phyloP scores from a whole-genome alignment of 2,329 filamentous ascomycete species.

The Raffaelea albimanens region DNA sequence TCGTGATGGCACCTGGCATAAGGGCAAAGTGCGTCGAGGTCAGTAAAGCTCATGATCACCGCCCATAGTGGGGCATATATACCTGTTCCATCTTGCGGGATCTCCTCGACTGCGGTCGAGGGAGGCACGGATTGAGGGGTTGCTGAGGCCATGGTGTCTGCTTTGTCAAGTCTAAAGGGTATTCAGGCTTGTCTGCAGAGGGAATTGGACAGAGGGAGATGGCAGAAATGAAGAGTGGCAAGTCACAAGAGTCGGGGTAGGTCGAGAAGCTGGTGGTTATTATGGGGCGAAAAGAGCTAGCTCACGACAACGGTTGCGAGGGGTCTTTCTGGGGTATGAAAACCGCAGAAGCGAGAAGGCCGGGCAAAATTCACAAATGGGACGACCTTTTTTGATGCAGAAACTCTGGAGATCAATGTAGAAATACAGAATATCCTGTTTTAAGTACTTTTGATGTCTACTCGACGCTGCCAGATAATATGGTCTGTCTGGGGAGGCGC shows the following conservation, averaged over 20 bases:
- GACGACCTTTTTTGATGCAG: too few relatives aligned
- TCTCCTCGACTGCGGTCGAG: slow-evolving; percentile 4
- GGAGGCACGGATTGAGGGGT: neutral
- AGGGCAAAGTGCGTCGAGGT: neutral
- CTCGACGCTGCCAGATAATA: too few relatives aligned
- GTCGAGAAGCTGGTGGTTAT: neutral
- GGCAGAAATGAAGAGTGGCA: neutral
- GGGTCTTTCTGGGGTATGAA: neutral
- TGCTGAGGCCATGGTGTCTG: slow-evolving; percentile 2
- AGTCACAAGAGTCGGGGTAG: neutral
- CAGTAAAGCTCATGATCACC: slow-evolving; percentile 2
- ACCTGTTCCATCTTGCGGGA: slow-evolving; percentile 13
- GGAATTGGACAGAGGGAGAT: neutral
- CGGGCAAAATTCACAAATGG: too few relatives aligned
- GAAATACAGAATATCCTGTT: neutral
- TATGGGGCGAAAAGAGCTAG: slow-evolving; percentile 11
- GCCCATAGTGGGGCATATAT: neutral
- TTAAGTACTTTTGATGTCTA: too few relatives aligned
- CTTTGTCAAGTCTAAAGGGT: too few relatives aligned
- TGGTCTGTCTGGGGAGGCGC: too few relatives aligned
- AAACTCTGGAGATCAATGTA: too few relatives aligned
- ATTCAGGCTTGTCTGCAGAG: neutral
- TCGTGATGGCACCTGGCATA: slow-evolving; percentile 62
- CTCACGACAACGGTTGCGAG: slow-evolving; percentile 7
- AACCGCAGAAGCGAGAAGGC: too few relatives aligned